These are phyloP conservation scores for Macroventuria anomochaeta DNA, from an alignment of 2,329 filamentous ascomycete genomes.

Conservation along the genomic window DNA sequence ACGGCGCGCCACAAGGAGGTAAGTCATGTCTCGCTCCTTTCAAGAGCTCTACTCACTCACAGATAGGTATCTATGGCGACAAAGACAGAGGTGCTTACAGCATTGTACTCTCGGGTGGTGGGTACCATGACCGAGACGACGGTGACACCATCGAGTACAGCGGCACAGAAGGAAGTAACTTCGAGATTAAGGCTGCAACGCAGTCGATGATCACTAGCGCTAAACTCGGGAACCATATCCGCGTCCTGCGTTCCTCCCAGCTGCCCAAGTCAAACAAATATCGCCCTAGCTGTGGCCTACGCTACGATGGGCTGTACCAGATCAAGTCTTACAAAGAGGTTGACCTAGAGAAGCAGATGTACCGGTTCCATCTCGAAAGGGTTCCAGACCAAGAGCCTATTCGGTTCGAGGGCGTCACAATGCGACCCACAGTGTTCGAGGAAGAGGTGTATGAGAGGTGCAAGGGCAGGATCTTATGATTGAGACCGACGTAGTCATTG, in stretches of 20 bases:
- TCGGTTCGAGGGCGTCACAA: conserved; percentile 49
- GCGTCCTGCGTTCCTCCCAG: conserved; percentile 59
- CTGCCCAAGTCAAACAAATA: conserved; percentile 48
- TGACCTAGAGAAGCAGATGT: conserved; percentile 51
- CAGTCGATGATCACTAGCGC: conserved; percentile 52
- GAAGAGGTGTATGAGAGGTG: conserved; percentile 29
- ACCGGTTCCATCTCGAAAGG: conserved; percentile 58
- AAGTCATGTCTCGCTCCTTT: neutral
- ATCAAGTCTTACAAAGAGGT: conserved; percentile 51
- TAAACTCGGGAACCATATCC: conserved; percentile 48
- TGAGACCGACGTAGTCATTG: neutral
- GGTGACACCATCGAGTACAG: conserved; percentile 60
- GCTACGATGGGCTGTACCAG: conserved; percentile 65
- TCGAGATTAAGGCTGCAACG: conserved; percentile 49
- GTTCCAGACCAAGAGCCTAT: conserved; percentile 56
- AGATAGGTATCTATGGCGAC: conserved; percentile 57
- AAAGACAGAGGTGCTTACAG: conserved; percentile 58
- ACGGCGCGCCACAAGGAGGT: conserved; percentile 54
- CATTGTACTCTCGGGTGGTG: conserved; percentile 59
- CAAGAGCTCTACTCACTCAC: neutral
- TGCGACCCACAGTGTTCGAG: conserved; percentile 52
- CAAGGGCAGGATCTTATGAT: conserved; percentile 17
- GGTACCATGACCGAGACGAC: conserved; percentile 59
- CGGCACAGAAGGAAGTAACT: conserved; percentile 55
- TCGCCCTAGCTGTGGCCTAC: conserved; percentile 57